Percentiles rank a stretch among this genome's conserved stretches.
Conservation (phyloP, 116 monocot species). For the Papilionanthe hybrid region DNA sequence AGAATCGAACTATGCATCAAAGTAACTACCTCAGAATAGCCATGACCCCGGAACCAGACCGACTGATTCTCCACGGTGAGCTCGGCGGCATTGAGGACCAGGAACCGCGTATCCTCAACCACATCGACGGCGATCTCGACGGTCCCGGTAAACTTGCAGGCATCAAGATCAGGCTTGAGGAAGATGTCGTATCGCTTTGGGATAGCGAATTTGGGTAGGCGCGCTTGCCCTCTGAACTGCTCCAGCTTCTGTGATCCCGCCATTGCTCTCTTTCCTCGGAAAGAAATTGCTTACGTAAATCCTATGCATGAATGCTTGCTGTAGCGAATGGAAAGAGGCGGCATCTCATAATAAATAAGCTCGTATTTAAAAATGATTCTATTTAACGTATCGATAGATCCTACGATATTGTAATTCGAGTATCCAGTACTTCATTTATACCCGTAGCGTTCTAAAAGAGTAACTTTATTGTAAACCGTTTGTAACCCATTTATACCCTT, state of each 20-base stretch:
- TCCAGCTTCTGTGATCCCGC: conserved; percentile 40
- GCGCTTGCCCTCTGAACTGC: conserved; percentile 38
- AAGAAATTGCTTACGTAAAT: too few relatives aligned
- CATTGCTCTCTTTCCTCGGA: conserved; percentile 14
- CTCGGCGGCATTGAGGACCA: conserved; percentile 84
- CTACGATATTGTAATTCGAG: too few relatives aligned
- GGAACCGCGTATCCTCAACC: conserved; percentile 42
- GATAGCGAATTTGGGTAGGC: conserved; percentile 50
- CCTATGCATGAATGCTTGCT: too few relatives aligned
- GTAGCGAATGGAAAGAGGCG: too few relatives aligned
- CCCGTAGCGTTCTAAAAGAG: too few relatives aligned
- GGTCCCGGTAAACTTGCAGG: conserved; percentile 52
- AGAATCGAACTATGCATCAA: neutral
- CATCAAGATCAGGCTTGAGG: conserved; percentile 51
- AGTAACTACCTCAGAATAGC: conserved; percentile 27
- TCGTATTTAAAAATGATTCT: too few relatives aligned
- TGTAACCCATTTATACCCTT: too few relatives aligned
- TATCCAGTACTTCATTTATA: too few relatives aligned
- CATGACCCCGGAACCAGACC: conserved; percentile 32
- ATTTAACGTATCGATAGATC: too few relatives aligned
- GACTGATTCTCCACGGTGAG: conserved; percentile 36
- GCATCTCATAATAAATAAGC: too few relatives aligned
- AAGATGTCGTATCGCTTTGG: conserved; percentile 46
- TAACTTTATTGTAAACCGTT: too few relatives aligned
- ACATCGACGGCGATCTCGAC: conserved; percentile 47